These are phyloP conservation scores for Amylocarpus encephaloides DNA, from an alignment of 2,329 filamentous ascomycete genomes.

Conservation along the genomic window DNA sequence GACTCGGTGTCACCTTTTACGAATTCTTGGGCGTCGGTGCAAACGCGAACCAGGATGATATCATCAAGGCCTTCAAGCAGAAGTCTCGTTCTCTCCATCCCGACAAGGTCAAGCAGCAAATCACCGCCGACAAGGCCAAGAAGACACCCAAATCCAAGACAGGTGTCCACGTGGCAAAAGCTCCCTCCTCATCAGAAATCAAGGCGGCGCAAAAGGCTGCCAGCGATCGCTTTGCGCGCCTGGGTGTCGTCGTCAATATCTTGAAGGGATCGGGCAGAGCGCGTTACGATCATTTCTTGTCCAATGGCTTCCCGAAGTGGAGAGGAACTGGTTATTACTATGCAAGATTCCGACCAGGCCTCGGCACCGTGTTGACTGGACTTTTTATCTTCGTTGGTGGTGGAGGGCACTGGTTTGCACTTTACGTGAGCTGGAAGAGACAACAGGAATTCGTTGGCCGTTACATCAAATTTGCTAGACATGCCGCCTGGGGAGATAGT, in stretches of 20 bases:
- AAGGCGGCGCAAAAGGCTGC: constrained; percentile 74
- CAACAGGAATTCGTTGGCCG: constrained; percentile 86
- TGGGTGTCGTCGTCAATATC: constrained; percentile 80
- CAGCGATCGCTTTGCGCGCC: constrained; percentile 72
- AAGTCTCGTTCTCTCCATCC: constrained; percentile 79
- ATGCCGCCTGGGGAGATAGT: constrained; percentile 85
- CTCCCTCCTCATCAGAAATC: constrained; percentile 68
- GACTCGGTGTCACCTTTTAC: constrained; percentile 82
- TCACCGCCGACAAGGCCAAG: constrained; percentile 60
- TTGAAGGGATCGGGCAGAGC: constrained; percentile 74
- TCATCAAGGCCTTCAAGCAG: constrained; percentile 91
- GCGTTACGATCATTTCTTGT: constrained; percentile 90
- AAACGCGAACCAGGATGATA: constrained; percentile 73
- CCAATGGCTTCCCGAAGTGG: constrained; percentile 92
- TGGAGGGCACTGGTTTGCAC: constrained; percentile 75
- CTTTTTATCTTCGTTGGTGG: constrained; percentile 79
- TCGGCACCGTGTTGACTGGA: constrained; percentile 76
- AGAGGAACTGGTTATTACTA: constrained; percentile 99
- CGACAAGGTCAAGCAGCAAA: constrained; percentile 87
- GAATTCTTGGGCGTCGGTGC: constrained; percentile 76
- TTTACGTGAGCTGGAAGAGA: constrained; percentile 82
- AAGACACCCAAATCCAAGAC: constrained; percentile 46
- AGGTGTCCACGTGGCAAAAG: constrained; percentile 61
- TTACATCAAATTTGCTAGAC: constrained; percentile 84
- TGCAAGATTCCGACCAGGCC: constrained; percentile 80